A percentile compares a stretch with the other conserved stretches of the same genome.
These are phyloP conservation scores for Tagetes patula DNA, from an alignment of 129 eudicot species.

Conservation along the genomic window DNA sequence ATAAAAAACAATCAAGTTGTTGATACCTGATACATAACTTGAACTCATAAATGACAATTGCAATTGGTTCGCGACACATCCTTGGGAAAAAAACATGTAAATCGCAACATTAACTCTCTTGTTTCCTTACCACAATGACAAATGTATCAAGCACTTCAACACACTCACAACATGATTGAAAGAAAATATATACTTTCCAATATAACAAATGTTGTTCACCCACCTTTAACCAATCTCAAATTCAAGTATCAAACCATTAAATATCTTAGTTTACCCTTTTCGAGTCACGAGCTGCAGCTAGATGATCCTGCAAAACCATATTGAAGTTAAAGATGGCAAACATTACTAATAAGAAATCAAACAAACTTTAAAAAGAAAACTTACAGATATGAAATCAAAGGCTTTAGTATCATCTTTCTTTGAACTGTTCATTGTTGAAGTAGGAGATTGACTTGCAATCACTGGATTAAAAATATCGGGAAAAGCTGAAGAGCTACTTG, in stretches of 20 bases:
- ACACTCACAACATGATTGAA: conserved; percentile 11
- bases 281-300: conserved; percentile 88
- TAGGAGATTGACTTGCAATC: conserved; percentile 56
- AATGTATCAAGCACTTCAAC: conserved; percentile 15
- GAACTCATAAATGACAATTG: not conserved
- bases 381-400: conserved; percentile 94
- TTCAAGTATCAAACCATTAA: not conserved
- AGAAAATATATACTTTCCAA: conserved; percentile 20
- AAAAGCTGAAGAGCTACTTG: conserved; percentile 51
- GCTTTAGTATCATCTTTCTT: conserved; percentile 89
- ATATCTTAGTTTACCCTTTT: conserved; percentile 55
- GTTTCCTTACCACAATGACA: conserved; percentile 15
- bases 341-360: not conserved
- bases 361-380: conserved; percentile 27
- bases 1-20: not conserved
- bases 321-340: not conserved
- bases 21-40: conserved; percentile 17
- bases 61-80: conserved; percentile 11
- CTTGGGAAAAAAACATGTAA: not conserved
- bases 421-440: conserved; percentile 60
- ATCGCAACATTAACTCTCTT: conserved; percentile 15
- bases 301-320: conserved; percentile 80
- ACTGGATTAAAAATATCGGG: conserved; percentile 85
- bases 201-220: conserved; percentile 4
- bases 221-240: not conserved